Evolutionary conservation across 169 alveolate species (phyloP).

Genomic region (Theileria annulata): DNA sequence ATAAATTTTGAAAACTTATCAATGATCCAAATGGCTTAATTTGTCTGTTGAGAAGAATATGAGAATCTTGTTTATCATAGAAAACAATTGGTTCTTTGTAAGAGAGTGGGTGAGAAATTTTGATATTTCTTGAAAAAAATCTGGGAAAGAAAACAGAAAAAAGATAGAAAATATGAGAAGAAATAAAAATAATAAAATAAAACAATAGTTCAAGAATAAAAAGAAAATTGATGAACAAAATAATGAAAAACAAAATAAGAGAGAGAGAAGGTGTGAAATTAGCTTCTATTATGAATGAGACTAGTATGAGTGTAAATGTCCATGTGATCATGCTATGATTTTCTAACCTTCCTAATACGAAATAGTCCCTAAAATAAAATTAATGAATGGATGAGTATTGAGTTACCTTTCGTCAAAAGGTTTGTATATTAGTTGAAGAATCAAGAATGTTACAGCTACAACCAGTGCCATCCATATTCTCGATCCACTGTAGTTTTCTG

Average conservation of each 20-base stretch:
- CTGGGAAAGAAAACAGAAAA: too few relatives aligned
- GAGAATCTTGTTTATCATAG: slow-evolving; percentile 35
- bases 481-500: slow-evolving; percentile 69
- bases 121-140: too few relatives aligned
- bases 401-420: slow-evolving; percentile 81
- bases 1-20: background rate
- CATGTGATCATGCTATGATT: slow-evolving; percentile 74
- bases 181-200: slow-evolving; percentile 26
- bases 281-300: slow-evolving; percentile 22
- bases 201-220: slow-evolving; percentile 24
- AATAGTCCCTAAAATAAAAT: slow-evolving; percentile 56
- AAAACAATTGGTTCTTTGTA: slow-evolving; percentile 59
- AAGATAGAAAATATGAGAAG: background rate
- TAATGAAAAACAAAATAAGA: slow-evolving; percentile 5
- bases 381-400: background rate
- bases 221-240: slow-evolving; percentile 15
- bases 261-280: slow-evolving; percentile 18
- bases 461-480: slow-evolving; percentile 75
- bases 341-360: slow-evolving; percentile 68
- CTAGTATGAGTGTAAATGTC: slow-evolving; percentile 65
- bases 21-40: background rate
- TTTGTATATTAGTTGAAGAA: slow-evolving; percentile 74
- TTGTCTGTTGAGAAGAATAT: background rate
- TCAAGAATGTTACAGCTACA: slow-evolving; percentile 74
- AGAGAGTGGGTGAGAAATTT: slow-evolving; percentile 22